These are phyloP conservation scores for Syncephalis fuscata DNA, from an alignment of 371 early-diverging fungal species.

Conservation along the genomic window DNA sequence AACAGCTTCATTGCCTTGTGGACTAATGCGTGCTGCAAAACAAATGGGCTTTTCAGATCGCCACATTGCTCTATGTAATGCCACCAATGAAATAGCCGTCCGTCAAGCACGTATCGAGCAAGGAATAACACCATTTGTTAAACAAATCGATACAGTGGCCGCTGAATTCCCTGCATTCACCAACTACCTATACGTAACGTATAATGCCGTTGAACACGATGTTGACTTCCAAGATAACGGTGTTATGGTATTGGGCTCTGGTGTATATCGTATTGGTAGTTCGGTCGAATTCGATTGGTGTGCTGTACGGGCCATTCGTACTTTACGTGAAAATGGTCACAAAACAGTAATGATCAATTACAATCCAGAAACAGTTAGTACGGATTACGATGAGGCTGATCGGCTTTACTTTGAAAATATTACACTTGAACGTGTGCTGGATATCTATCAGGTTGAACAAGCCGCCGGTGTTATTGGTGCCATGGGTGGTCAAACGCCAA, in stretches of 20 bases:
- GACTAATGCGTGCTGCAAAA: constrained; percentile 55
- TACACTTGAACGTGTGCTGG: constrained; percentile 76
- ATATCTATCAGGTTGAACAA: constrained; percentile 81
- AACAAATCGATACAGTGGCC: constrained; percentile 95
- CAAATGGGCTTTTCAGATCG: constrained; percentile 87
- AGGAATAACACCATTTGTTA: constrained; percentile 78
- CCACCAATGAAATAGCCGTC: constrained; percentile 76
- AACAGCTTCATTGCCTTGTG: constrained; percentile 22
- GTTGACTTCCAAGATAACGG: constrained; percentile 73
- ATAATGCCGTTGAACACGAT: constrained; percentile 83
- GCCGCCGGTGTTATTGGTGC: constrained; percentile 73
- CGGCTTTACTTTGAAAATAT: constrained; percentile 88
- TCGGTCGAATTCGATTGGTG: constrained; percentile 98
- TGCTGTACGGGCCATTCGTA: constrained; percentile 80
- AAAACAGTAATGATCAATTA: constrained; percentile 95
- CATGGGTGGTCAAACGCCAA: constrained; percentile 93
- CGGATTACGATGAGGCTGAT: constrained; percentile 94
- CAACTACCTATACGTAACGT: constrained; percentile 93
- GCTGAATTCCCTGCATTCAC: constrained; percentile 93
- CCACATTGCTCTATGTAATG: constrained; percentile 54
- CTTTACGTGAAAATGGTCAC: constrained; percentile 57
- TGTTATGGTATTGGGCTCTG: constrained; percentile 87
- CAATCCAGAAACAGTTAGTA: constrained; percentile 94
- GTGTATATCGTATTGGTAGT: constrained; percentile 93
- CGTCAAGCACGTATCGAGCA: constrained; percentile 60